Conservation (phyloP, 495 filamentous ascomycete genomes). For the Xylaria nigripes region DNA sequence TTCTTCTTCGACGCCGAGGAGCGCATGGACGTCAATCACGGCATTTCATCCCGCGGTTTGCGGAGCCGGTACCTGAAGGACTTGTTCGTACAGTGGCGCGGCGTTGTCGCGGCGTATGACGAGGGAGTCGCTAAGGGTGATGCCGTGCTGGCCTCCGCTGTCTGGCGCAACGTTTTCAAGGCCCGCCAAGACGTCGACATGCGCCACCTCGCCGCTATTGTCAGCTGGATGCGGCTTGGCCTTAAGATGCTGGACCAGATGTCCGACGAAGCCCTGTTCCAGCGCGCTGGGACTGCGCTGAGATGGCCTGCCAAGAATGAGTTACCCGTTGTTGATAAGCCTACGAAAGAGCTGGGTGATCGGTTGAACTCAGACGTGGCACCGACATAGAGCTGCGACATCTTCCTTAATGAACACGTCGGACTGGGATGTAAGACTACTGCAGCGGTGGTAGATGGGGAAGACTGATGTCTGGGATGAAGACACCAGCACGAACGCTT, state of each 20-base stretch:
- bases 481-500: neutral
- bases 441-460: neutral
- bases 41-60: slow-evolving; percentile 52
- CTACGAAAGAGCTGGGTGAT: slow-evolving; percentile 18
- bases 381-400: neutral
- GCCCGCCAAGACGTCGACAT: slow-evolving; percentile 63
- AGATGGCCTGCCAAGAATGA: slow-evolving; percentile 36
- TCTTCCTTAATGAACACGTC: neutral
- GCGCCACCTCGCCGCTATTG: slow-evolving; percentile 60
- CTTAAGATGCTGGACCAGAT: slow-evolving; percentile 55
- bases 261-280: slow-evolving; percentile 44
- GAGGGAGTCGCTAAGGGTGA: slow-evolving; percentile 79
- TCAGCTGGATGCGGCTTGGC: slow-evolving; percentile 67
- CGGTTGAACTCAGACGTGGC: neutral
- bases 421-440: neutral
- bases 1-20: slow-evolving; percentile 89
- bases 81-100: slow-evolving; percentile 85
- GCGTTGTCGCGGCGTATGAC: slow-evolving; percentile 73
- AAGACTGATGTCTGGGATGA: neutral
- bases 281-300: slow-evolving; percentile 27
- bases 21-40: slow-evolving; percentile 67
- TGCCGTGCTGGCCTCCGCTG: slow-evolving; percentile 72
- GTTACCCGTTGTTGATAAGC: slow-evolving; percentile 34
- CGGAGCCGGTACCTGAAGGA: slow-evolving; percentile 87
- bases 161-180: slow-evolving; percentile 93